These are phyloP conservation scores for Musa itinerans DNA, from an alignment of 176 grass and related monocot species.

Conservation along the genomic window DNA sequence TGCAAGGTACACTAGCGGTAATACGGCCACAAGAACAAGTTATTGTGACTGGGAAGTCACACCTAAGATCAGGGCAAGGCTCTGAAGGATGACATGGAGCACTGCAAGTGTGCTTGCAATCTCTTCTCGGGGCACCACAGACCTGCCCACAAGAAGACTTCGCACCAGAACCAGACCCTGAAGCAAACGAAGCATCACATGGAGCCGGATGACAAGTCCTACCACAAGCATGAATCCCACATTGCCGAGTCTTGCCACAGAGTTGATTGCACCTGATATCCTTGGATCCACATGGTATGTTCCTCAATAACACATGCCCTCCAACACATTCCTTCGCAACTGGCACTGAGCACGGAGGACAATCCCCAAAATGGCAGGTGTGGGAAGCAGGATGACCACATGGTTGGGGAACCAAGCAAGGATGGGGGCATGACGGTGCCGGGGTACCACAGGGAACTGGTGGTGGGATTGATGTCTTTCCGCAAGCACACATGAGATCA, in stretches of 20 bases:
- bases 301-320: conserved; percentile 81
- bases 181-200: conserved; percentile 42
- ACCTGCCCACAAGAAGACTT: conserved; percentile 81
- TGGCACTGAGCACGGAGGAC: conserved; percentile 56
- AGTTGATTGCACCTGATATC: conserved; percentile 92
- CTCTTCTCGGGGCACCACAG: conserved; percentile 73
- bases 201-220: conserved; percentile 71
- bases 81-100: conserved; percentile 73
- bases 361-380: conserved; percentile 84
- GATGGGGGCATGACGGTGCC: conserved; percentile 58
- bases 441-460: conserved; percentile 76
- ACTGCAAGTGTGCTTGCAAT: conserved; percentile 86
- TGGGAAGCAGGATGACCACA: conserved; percentile 68
- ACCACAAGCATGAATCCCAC: conserved; percentile 80
- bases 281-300: conserved; percentile 89
- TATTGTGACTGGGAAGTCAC: conserved; percentile 54
- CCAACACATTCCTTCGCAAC: conserved; percentile 75
- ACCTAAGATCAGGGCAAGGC: conserved; percentile 69
- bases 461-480: conserved; percentile 65
- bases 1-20: conserved; percentile 58
- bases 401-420: conserved; percentile 57
- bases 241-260: conserved; percentile 87
- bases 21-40: conserved; percentile 73
- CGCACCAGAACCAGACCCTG: conserved; percentile 43
- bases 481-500: conserved; percentile 81